phyloP scores from a whole-genome alignment of 257 asterid species.

The Nicotiana attenuata region DNA sequence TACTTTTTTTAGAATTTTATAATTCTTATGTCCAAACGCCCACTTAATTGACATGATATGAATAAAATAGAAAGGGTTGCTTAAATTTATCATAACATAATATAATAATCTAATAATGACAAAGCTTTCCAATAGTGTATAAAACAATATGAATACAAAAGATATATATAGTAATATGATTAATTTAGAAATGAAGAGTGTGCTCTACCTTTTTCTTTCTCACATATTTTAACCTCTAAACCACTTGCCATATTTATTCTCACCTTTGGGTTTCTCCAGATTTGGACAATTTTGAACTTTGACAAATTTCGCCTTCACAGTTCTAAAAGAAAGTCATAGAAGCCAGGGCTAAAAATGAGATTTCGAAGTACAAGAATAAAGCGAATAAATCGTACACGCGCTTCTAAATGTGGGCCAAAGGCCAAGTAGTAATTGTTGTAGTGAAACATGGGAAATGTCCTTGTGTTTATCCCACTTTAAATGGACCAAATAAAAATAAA shows the following conservation, averaged over 20 bases:
- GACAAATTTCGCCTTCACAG: slow-evolving; percentile 6
- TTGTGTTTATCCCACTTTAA: not conserved
- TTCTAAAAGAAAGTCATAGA: not conserved
- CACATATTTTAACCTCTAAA: not conserved
- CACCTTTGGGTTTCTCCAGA: slow-evolving; percentile 19
- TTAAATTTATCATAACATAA: no score
- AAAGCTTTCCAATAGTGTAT: not conserved
- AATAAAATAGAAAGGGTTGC: not conserved
- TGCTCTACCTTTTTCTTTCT: not conserved
- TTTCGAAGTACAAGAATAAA: not conserved
- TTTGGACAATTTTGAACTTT: not conserved
- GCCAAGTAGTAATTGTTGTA: not conserved
- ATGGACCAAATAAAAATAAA: not conserved
- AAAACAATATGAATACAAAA: not conserved
- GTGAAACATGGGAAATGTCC: not conserved
- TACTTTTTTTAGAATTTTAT: no score
- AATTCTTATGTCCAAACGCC: no score
- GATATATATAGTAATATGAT: not conserved
- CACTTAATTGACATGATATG: no score
- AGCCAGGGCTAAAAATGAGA: slow-evolving; percentile 10
- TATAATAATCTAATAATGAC: not conserved
- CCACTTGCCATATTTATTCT: slow-evolving; percentile 11
- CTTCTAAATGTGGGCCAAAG: not conserved
- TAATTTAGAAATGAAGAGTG: not conserved
- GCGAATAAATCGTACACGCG: not conserved